phyloP scores from a whole-genome alignment of 176 grass and related monocot genomes.

The Cenchrus purpureus region DNA sequence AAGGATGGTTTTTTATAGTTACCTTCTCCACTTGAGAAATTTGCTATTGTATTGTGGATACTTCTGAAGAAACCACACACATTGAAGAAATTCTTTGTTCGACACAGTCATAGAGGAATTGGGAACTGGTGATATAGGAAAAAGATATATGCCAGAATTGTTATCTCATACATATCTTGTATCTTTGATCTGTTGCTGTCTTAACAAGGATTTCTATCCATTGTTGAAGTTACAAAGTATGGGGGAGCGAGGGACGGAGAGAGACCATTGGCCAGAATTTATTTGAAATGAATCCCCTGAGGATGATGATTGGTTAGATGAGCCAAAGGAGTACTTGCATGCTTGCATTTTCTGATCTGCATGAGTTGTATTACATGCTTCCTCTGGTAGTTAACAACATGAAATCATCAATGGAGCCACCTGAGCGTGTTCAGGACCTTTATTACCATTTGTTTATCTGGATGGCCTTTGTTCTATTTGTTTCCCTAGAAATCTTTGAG shows the following conservation, averaged over 20 bases:
- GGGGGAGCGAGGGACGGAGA: background rate
- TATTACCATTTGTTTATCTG: conserved; percentile 35
- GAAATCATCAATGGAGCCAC: conserved; percentile 2
- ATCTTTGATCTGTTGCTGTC: conserved; percentile 30
- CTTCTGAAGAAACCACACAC: conserved; percentile 30
- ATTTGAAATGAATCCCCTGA: conserved; percentile 25
- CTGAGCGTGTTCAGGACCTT: background rate
- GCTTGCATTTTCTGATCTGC: conserved; percentile 25
- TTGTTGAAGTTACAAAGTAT: conserved; percentile 19
- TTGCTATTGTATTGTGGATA: conserved; percentile 21
- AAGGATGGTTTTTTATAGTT: background rate
- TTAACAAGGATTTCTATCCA: conserved; percentile 25
- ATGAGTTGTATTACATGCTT: background rate
- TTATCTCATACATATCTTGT: conserved; percentile 6
- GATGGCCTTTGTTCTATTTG: background rate
- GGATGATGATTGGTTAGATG: conserved; percentile 27
- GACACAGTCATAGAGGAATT: conserved; percentile 12
- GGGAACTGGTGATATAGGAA: conserved; percentile 18
- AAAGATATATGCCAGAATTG: conserved; percentile 23
- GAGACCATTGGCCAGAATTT: background rate
- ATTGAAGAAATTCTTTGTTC: conserved; percentile 16
- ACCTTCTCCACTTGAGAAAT: conserved; percentile 28
- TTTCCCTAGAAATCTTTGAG: conserved; percentile 18
- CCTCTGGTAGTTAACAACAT: conserved; percentile 17
- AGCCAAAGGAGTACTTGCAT: conserved; percentile 7